Evolutionary conservation across 352 stramenopile genomes (phyloP).

Genomic region (Globisporangium heterothallicum): DNA sequence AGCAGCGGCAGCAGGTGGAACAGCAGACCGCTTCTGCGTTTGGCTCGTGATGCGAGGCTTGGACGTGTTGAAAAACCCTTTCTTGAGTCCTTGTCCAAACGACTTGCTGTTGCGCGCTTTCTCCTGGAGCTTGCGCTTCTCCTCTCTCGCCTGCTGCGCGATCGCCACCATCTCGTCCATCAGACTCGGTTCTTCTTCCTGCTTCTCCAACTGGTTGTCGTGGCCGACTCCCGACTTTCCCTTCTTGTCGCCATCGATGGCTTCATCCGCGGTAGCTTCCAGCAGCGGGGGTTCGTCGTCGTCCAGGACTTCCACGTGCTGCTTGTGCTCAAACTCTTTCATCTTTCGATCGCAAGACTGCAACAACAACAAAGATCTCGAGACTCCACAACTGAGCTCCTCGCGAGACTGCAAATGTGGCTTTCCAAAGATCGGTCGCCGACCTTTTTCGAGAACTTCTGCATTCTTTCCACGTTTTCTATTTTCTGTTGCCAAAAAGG

Average conservation of each 20-base stretch:
- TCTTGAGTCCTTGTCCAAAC: slow-evolving; percentile 67
- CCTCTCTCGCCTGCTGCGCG: slow-evolving; percentile 44
- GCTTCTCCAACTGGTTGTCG: slow-evolving; percentile 26
- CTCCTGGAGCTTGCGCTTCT: slow-evolving; percentile 38
- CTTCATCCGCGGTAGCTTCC: no score
- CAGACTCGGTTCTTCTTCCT: slow-evolving; percentile 24
- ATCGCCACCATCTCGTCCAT: slow-evolving; percentile 76
- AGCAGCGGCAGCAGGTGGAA: no score
- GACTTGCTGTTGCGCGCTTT: slow-evolving; percentile 33
- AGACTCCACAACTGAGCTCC: no score
- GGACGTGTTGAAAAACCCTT: slow-evolving; percentile 55
- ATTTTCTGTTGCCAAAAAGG: background rate
- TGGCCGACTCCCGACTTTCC: slow-evolving; percentile 9
- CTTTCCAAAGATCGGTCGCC: background rate
- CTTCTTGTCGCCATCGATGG: no score
- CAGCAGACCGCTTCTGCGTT: no score
- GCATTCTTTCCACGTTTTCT: background rate
- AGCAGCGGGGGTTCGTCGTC: slow-evolving; percentile 50
- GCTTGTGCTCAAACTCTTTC: slow-evolving; percentile 5
- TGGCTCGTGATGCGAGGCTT: slow-evolving; percentile 5
- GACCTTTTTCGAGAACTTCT: background rate
- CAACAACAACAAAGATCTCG: no score
- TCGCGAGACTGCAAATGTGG: no score
- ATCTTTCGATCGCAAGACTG: slow-evolving; percentile 4
- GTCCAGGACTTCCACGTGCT: slow-evolving; percentile 7